Base-by-base conservation (phyloP, 2,329 filamentous ascomycete genomes). In the Nemania diffusa region DNA sequence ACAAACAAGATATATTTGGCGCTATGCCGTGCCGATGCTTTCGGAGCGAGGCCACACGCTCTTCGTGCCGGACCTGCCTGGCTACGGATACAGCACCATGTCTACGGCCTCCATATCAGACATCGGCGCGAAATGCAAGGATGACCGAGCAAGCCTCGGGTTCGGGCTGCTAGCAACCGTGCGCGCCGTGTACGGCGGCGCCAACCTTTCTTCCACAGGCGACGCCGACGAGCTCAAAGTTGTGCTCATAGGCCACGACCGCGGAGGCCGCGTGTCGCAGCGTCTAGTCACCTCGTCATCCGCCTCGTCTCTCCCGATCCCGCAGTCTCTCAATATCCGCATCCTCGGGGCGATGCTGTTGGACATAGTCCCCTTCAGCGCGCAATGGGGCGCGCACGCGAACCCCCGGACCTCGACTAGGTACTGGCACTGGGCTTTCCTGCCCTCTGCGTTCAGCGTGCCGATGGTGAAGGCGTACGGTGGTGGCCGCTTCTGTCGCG, bases 361-460 rank as follows among this genome's bases (percentile, higher is more conserved):
- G 3, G 69, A 71, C 27, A 71, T 71, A 48, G 69, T 67, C 6
- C 69, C 69, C 22, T 71, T 65, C 29, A 48, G 17, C 15, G 67
- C 63, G 61, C 69, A 67, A 42, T 71, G 67, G 69, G 59, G 24
- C 22, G 59, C 69, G n/a, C 61, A 62, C 29, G 61, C 69, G 0
- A 60, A 71, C 32, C 69, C 69, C 27, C 60, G 69, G 44, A 29
- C 46, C 57, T 63, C 69, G 34, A 63, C 62, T 1, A 53, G 17
- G 22, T 69, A 69, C 22, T 71, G 64, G 63, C 69, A 71, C 57
- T 71, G 69, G 67, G 2, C 66, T 0, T 69, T 71, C 55, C 65
- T 70, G 13, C 66, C 68, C 5, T 56, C 62, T 3, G 22, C 57
- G 1, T 48, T 69, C 32, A 65, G 67, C 51, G 40, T 61, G 7